Percentiles rank a stretch among this genome's conserved stretches.
Conservation (phyloP, 306 rosid genomes). For the Ziziphus jujuba region DNA sequence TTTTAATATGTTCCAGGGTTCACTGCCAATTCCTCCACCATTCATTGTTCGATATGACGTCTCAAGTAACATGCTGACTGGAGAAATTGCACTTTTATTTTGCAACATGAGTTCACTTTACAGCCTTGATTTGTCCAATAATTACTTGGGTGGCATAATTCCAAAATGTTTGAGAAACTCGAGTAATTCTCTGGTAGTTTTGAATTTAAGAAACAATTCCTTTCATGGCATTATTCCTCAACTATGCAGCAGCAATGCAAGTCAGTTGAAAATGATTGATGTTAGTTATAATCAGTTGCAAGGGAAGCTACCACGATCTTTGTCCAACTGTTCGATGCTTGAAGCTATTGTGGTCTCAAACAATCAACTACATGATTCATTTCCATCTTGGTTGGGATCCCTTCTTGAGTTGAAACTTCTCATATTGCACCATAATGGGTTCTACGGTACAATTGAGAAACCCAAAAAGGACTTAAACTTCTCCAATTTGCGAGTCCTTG, state of each 20-base stretch:
- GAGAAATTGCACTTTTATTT: too few species aligned
- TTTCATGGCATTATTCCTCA: not conserved
- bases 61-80: not conserved
- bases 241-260: not conserved
- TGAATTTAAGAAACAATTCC: not conserved
- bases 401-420: too few species aligned
- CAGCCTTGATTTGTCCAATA: too few species aligned
- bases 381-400: conserved; percentile 47
- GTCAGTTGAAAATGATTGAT: conserved; percentile 9
- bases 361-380: conserved; percentile 25
- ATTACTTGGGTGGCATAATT: too few species aligned
- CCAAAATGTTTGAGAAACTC: conserved; percentile 14
- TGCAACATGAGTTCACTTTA: too few species aligned
- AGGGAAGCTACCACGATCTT: conserved; percentile 22
- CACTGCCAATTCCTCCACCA: not conserved
- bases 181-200: not conserved
- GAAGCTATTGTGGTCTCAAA: conserved; percentile 10
- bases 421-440: too few species aligned
- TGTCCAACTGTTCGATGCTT: conserved; percentile 11
- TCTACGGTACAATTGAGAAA: too few species aligned
- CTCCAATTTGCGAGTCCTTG: too few species aligned
- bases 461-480: too few species aligned
- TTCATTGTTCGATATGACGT: fast-evolving
- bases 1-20: not conserved
- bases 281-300: conserved; percentile 25